Base-by-base conservation (phyloP, 306 rosid species). In the Canavalia ensiformis region DNA sequence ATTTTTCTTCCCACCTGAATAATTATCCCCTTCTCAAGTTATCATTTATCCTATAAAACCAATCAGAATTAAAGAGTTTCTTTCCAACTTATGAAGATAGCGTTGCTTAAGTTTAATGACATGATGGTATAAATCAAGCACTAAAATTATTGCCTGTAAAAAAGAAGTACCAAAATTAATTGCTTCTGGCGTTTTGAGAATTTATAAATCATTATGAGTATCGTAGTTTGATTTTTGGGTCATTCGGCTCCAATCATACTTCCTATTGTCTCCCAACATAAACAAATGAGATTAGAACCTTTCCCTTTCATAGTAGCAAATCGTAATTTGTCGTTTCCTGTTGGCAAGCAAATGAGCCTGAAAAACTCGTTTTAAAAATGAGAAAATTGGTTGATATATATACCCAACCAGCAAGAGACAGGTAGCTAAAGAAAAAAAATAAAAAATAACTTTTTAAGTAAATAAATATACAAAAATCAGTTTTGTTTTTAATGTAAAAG, bases 161-260 rank as follows among this genome's bases (percentile, higher is more conserved):
- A 18, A 18, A 18, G 0, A 18, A 18, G 49, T 39, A n/a, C 12
- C 33, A 28, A 68, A 67, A 9, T 45, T 68, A 42, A 46, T 5
- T 46, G 57, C 29, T 6, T 18, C 3, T 39, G 50, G 2, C 11
- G 2, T 39, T 65, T n/a, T 7, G 0, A 29, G 4, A 68, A 68
- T 50, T 18, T 34, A 42, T 75, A 18, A 74, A 55, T 8, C 30
- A 46, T 46, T 39, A 50, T 6, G 37, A 13, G 76, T 11, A 39
- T 31, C 4, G 2, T 34, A 30, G 65, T 65, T 39, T 34, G 77
- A 82, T 33, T 59, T 68, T 68, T 75, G 28, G 30, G 49, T 28
- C 35, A 9, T 33, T 52, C 8, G 13, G 33, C 29, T 11, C 35
- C 42, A 35, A 8, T 37, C 42, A 4, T 25, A 13, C 10, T 47